Evolutionary conservation across 2,329 filamentous ascomycete genomes (phyloP), one percentile per base, ranked within the genome.

Genomic region (Trichoderma pleuroti): DNA sequence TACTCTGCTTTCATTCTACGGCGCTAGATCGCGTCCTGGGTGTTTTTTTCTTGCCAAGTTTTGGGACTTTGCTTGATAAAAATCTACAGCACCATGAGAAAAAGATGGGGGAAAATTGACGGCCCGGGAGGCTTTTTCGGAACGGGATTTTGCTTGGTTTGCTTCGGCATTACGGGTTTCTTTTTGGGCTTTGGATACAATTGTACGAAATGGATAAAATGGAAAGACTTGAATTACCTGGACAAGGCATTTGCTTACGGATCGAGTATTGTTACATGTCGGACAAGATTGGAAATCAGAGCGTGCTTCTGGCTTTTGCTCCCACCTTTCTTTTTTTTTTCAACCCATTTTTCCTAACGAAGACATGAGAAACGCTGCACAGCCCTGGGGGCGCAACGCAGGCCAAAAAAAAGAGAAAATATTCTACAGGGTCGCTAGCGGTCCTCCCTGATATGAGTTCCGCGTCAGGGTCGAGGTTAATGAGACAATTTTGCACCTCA

Each of bases 401-500:
- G 34, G 69, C 42, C 46, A 68, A 68, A 68, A 68, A 26, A 57
- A 49, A 42, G n/a, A 75, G 69, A 74, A 72, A 62, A 71, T 67
- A 70, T 74, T 72, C 63, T 72, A 70, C 57, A 74, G 78, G 79
- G 75, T 79, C 77, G 80, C 78, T 74, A 74, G 76, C 77, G 76
- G 78, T 78, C 79, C 79, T 80, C 78, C 79, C 76, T 79, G 80
- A 74, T 76, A 75, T 67, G 74, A 76, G 73, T 73, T 60, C 67
- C 69, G 74, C 75, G 79, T 77, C 75, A 77, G 76, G 79, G 77
- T 80, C 72, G 79, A 80, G 79, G 79, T 57, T 77, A 81, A 80
- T 81, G 76, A 78, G 78, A 80, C 76, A 80, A 70, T 77, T 68
- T 75, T 76, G 77, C 77, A 76, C 79, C 80, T 81, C 80, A 80